These are phyloP conservation scores for Schizopora paradoxa DNA, from an alignment of 1,284 basidiomycete species.

Conservation along the genomic window DNA sequence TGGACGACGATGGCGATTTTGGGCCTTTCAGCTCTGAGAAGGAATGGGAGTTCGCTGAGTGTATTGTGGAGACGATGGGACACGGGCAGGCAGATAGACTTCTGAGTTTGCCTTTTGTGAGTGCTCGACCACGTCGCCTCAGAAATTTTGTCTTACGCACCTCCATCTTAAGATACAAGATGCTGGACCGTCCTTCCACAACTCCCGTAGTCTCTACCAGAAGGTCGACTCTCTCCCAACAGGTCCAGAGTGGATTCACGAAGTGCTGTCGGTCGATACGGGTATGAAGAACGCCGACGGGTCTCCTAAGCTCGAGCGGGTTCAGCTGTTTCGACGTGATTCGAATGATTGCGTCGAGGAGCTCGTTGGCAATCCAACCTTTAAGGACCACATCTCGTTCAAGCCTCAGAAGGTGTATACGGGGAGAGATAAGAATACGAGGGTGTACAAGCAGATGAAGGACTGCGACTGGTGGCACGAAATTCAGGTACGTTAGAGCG, in stretches of 20 bases:
- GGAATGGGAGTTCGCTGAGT: too few species aligned
- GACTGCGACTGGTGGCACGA: constrained; percentile 1
- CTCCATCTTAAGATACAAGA: too few species aligned
- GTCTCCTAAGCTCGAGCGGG: constrained; percentile 6
- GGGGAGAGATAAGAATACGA: neutral
- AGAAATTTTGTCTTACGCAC: too few species aligned
- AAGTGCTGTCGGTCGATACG: too few species aligned
- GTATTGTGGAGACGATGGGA: too few species aligned
- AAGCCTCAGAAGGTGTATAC: constrained; percentile 2
- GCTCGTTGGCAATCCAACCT: constrained; percentile 7
- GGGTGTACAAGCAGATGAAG: constrained; percentile 5
- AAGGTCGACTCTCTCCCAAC: constrained; percentile 11
- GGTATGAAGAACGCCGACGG: constrained; percentile 7
- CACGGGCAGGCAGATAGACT: too few species aligned
- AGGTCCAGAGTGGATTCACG: constrained; percentile 7
- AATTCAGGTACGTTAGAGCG: neutral
- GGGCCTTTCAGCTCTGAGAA: too few species aligned
- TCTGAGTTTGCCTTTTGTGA: too few species aligned
- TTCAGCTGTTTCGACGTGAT: constrained; percentile 12
- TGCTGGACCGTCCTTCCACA: constrained; percentile 12
- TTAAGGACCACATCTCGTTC: constrained; percentile 8
- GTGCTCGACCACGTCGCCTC: too few species aligned
- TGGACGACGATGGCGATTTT: too few species aligned
- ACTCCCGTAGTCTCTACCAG: constrained; percentile 1
- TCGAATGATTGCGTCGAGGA: constrained; percentile 4